phyloP scores from a whole-genome alignment of 2,329 filamentous ascomycete species.

The Neofusicoccum sp. region DNA sequence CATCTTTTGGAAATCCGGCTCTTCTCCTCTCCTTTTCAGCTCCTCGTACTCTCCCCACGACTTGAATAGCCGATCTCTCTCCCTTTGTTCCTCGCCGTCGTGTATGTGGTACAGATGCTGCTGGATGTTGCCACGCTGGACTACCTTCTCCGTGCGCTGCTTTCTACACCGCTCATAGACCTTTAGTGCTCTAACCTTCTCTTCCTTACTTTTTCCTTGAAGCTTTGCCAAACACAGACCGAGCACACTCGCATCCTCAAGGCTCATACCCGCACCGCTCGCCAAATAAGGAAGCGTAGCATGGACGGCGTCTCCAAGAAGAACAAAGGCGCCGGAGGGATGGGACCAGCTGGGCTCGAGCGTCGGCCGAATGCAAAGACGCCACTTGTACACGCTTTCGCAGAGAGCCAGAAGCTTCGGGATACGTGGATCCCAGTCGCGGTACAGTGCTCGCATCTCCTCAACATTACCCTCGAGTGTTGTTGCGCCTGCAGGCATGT shows the following conservation, averaged over 20 bases:
- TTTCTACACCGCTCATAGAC: slow-evolving; percentile 60
- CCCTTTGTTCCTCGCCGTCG: slow-evolving; percentile 57
- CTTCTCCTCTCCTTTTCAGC: slow-evolving; percentile 24
- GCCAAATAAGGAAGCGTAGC: slow-evolving; percentile 64
- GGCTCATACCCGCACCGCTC: slow-evolving; percentile 57
- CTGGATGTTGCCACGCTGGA: slow-evolving; percentile 59
- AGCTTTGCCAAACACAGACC: slow-evolving; percentile 55
- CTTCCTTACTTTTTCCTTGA: slow-evolving; percentile 28
- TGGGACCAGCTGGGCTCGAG: slow-evolving; percentile 58
- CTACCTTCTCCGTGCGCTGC: slow-evolving; percentile 58
- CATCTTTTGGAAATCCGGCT: slow-evolving; percentile 22
- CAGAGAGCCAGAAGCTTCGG: slow-evolving; percentile 58
- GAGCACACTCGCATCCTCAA: slow-evolving; percentile 60
- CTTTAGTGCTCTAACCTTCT: slow-evolving; percentile 38
- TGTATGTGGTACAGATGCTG: slow-evolving; percentile 62
- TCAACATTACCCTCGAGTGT: slow-evolving; percentile 52
- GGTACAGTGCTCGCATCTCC: slow-evolving; percentile 54
- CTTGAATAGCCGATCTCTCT: slow-evolving; percentile 45
- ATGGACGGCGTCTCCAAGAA: slow-evolving; percentile 64
- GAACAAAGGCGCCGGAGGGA: slow-evolving; percentile 54
- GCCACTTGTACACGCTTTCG: slow-evolving; percentile 61
- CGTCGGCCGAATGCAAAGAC: slow-evolving; percentile 56
- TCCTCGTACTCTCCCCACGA: slow-evolving; percentile 32
- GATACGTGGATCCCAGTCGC: slow-evolving; percentile 55
- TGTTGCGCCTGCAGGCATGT: slow-evolving; percentile 46